phyloP scores from a whole-genome alignment of 176 grass and related monocot genomes.

The Typha latifolia region DNA sequence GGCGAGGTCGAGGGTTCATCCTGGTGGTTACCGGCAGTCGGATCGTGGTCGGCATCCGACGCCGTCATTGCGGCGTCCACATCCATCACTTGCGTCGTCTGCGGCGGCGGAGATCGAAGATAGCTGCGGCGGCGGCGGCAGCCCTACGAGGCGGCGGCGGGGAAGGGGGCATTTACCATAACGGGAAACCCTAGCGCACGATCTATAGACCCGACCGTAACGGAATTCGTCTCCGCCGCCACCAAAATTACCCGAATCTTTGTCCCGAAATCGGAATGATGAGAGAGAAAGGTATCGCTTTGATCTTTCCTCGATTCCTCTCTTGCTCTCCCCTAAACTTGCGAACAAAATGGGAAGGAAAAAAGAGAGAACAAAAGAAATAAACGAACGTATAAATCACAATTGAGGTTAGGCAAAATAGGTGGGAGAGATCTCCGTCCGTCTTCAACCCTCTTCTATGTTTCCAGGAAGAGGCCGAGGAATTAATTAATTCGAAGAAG shows the following conservation, averaged over 20 bases:
- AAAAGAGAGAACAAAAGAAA: too few relatives aligned
- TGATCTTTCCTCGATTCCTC: neutral
- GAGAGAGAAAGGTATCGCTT: neutral
- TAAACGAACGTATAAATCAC: too few relatives aligned
- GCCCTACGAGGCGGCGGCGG: neutral
- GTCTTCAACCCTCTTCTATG: too few relatives aligned
- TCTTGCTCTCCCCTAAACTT: neutral
- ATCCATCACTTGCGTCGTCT: conserved; percentile 33
- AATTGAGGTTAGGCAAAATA: too few relatives aligned
- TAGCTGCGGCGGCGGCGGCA: neutral
- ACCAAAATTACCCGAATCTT: neutral
- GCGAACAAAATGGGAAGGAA: neutral
- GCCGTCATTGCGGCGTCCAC: conserved; percentile 67
- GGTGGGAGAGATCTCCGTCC: too few relatives aligned
- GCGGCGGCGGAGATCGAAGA: neutral
- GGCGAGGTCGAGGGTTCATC: conserved; percentile 28
- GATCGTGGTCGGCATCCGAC: conserved; percentile 63
- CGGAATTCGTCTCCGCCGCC: conserved; percentile 2
- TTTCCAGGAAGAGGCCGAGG: neutral
- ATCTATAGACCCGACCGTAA: neutral
- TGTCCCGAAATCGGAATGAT: neutral
- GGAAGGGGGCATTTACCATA: neutral
- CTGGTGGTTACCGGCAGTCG: conserved; percentile 13
- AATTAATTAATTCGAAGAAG: neutral
- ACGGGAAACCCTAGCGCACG: neutral